A percentile compares a stretch with the other conserved stretches of the same genome.
These are phyloP conservation scores for Trametes elegans DNA, from an alignment of 768 basidiomycete genomes.

Conservation along the genomic window DNA sequence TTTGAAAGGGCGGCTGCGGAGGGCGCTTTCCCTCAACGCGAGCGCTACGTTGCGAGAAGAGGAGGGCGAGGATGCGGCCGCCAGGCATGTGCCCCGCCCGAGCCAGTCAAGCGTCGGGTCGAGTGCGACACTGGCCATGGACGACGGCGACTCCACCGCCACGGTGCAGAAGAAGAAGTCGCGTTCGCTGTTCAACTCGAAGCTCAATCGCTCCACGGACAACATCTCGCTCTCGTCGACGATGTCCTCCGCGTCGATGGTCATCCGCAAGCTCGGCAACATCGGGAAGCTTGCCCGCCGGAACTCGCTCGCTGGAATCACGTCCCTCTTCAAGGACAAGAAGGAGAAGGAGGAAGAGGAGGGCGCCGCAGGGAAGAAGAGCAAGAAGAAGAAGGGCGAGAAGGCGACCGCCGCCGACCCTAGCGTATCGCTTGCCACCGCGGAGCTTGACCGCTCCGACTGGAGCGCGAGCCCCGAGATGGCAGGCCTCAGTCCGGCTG, in stretches of 20 bases:
- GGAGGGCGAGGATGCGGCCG: conserved; percentile 41
- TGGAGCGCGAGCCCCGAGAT: conserved; percentile 58
- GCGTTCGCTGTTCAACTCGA: conserved; percentile 83
- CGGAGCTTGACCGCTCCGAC: conserved; percentile 77
- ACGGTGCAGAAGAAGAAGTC: conserved; percentile 62
- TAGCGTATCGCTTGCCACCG: conserved; percentile 77
- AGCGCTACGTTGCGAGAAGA: conserved; percentile 56
- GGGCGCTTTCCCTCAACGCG: conserved; percentile 69
- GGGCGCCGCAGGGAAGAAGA: conserved; percentile 46
- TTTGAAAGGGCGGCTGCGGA: conserved; percentile 73
- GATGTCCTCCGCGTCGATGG: conserved; percentile 91
- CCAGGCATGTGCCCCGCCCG: conserved; percentile 2
- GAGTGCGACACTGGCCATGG: conserved; percentile 30
- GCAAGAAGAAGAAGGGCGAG: conserved; percentile 49
- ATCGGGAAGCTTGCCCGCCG: conserved; percentile 87
- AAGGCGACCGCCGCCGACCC: conserved; percentile 69
- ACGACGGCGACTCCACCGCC: conserved; percentile 32
- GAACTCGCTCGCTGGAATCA: conserved; percentile 88
- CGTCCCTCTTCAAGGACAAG: conserved; percentile 91
- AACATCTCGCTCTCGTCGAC: conserved; percentile 95
- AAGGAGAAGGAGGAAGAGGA: conserved; percentile 44
- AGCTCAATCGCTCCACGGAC: conserved; percentile 85
- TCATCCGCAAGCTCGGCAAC: conserved; percentile 92
- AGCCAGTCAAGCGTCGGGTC: conserved; percentile 29
- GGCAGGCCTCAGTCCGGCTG: conserved; percentile 85